phyloP scores from a whole-genome alignment of 805 yeast species.

The Metschnikowia cerradonensis region DNA sequence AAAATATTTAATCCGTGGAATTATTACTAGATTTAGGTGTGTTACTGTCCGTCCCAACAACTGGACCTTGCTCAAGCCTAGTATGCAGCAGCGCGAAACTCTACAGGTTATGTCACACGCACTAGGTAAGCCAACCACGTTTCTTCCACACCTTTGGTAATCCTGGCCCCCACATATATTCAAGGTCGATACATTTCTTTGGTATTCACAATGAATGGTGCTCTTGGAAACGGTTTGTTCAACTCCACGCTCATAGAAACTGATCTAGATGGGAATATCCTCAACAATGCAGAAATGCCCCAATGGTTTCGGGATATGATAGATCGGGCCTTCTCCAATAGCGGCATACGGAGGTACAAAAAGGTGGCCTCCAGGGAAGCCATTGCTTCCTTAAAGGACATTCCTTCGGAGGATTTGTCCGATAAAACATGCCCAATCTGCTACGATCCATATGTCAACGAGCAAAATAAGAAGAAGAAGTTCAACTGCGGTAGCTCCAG shows the following conservation, averaged over 20 bases:
- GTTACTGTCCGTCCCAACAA: too few species aligned
- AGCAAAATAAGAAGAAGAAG: slow-evolving; percentile 12
- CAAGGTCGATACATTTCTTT: not conserved
- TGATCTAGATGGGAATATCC: slow-evolving; percentile 15
- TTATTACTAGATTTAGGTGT: too few species aligned
- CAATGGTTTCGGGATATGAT: slow-evolving; percentile 20
- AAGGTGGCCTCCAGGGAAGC: slow-evolving; percentile 38
- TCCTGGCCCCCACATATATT: not conserved
- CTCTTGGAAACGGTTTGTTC: slow-evolving; percentile 10
- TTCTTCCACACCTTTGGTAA: not conserved
- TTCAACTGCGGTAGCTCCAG: slow-evolving; percentile 5
- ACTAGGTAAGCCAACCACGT: not conserved
- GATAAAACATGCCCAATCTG: slow-evolving; percentile 38
- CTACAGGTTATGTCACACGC: not conserved
- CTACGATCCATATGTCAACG: slow-evolving; percentile 31
- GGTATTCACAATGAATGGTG: slow-evolving; percentile 6
- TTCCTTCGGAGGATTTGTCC: slow-evolving; percentile 16
- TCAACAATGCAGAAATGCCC: slow-evolving; percentile 15
- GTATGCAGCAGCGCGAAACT: not conserved
- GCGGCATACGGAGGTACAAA: slow-evolving; percentile 23
- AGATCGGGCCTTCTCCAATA: slow-evolving; percentile 31
- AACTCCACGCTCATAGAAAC: slow-evolving; percentile 14
- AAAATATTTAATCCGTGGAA: too few species aligned
- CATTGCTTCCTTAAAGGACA: slow-evolving; percentile 28
- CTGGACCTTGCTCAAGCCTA: not conserved